Base-by-base conservation (phyloP, 2,329 filamentous ascomycete genomes). In the Falciphora oryzae region DNA sequence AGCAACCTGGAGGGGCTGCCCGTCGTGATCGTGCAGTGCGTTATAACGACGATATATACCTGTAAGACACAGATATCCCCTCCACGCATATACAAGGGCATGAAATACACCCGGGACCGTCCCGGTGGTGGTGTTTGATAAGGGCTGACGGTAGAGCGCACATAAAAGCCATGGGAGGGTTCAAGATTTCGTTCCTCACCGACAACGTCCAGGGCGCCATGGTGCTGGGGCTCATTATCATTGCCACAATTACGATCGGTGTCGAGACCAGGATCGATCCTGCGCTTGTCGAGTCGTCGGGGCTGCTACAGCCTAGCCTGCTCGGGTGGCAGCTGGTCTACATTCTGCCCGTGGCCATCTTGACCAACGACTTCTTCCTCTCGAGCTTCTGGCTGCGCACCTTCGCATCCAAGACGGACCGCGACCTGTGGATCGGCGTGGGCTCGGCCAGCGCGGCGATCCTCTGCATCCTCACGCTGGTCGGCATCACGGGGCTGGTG, bases 301-400 rank as follows among this genome's bases (percentile, higher is more conserved):
- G 87, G 11, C 83, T 92, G 31, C 84, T 89, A n/a, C 80, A 92
- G 59, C 70, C 88, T 6, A 90, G 79, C 65, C 81, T 92, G 2
- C 81, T 95, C 1, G 92, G 92, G 64, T 95, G 92, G 90, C 91
- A 95, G 75, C 84, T 95, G 18, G 79, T 95, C 50, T 95, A 94
- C 78, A 94, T 95, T 69, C 82, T 95, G 1, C 90, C 92, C 0
- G 84, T 95, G 7, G 91, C 91, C 59, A 85, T 95, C 68, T 73
- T 93, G 65, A 93, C 91, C 66, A 95, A 94, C 77, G 88, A 93
- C 79, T 93, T 95, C 80, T 95, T 95, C 79, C 80, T 95, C 58
- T 92, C 90, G 38, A 89, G 86, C 69, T 93, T 92, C 76, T 95
- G 91, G 91, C 85, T 94, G 75, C 88, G 91, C 62, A 91, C 91